Conservation (phyloP, 805 yeast species). For the Candida ortonii region DNA sequence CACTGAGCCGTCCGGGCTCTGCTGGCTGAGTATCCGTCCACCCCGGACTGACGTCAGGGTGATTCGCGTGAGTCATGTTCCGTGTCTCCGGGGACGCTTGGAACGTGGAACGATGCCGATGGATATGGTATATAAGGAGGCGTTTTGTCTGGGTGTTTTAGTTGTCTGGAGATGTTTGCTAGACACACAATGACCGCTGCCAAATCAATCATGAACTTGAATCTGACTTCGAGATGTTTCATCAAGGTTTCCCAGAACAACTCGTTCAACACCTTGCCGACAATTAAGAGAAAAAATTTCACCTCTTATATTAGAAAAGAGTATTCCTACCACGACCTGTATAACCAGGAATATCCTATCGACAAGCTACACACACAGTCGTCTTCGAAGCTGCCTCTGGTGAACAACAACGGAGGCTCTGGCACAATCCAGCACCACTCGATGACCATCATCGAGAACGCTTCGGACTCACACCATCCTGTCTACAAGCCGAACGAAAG, state of each 20-base stretch:
- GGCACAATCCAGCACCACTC: constrained; percentile 28
- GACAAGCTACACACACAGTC: constrained; percentile 18
- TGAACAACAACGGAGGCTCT: constrained; percentile 31
- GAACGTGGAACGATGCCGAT: constrained; percentile 6
- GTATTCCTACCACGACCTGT: constrained; percentile 24
- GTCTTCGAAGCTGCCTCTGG: constrained; percentile 11
- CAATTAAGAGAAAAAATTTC: constrained; percentile 20
- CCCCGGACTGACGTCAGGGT: no score
- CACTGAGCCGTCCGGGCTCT: no score
- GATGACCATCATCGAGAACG: constrained; percentile 30
- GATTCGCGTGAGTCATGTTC: constrained; percentile 5
- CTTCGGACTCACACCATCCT: constrained; percentile 14
- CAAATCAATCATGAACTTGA: constrained; percentile 27
- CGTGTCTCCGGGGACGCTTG: constrained; percentile 14
- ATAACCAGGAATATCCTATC: constrained; percentile 23
- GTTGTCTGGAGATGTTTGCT: not conserved
- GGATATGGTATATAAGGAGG: no score
- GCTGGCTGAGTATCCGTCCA: no score
- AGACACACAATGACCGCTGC: constrained; percentile 22
- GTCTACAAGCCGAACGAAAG: constrained; percentile 10
- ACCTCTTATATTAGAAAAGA: constrained; percentile 25
- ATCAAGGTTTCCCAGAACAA: constrained; percentile 13
- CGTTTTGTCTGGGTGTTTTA: no score
- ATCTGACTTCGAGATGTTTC: constrained; percentile 30
- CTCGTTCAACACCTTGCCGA: constrained; percentile 5